Conservation (phyloP, 306 rosid genomes). For the Morella rubra region DNA sequence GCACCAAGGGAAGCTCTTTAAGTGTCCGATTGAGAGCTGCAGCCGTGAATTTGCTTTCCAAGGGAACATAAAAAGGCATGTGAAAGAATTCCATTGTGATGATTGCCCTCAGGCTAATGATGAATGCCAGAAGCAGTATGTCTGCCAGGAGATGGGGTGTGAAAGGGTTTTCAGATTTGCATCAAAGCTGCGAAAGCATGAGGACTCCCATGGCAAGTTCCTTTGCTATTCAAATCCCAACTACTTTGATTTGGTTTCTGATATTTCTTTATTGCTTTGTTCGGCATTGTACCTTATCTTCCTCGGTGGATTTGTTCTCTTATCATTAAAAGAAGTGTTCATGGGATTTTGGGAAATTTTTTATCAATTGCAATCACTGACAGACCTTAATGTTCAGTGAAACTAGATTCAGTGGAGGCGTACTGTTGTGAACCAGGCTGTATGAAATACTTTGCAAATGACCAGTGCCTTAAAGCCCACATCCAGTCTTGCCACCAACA, state of each 20-base stretch:
- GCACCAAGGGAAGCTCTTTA: constrained; percentile 65
- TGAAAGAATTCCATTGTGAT: constrained; percentile 50
- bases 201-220: constrained; percentile 73
- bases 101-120: constrained; percentile 16
- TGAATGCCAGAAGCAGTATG: constrained; percentile 41
- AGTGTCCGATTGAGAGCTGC: constrained; percentile 67
- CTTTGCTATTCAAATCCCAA: not conserved
- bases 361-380: constrained; percentile 17
- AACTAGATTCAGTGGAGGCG: constrained; percentile 63
- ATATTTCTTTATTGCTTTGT: not conserved
- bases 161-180: constrained; percentile 66
- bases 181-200: constrained; percentile 58
- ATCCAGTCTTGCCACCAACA: constrained; percentile 65
- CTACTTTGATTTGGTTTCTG: not conserved
- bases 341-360: not conserved
- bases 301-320: not conserved
- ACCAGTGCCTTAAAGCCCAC: constrained; percentile 61
- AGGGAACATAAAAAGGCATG: constrained; percentile 59
- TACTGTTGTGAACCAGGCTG: constrained; percentile 69
- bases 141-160: constrained; percentile 69
- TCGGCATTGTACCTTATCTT: not conserved
- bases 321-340: too few species aligned
- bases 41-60: constrained; percentile 45
- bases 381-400: constrained; percentile 42
- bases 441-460: constrained; percentile 65